Percentiles rank a stretch among this genome's conserved stretches.
Conservation (phyloP, 2,329 filamentous ascomycete species). For the Colletotrichum kahawae region DNA sequence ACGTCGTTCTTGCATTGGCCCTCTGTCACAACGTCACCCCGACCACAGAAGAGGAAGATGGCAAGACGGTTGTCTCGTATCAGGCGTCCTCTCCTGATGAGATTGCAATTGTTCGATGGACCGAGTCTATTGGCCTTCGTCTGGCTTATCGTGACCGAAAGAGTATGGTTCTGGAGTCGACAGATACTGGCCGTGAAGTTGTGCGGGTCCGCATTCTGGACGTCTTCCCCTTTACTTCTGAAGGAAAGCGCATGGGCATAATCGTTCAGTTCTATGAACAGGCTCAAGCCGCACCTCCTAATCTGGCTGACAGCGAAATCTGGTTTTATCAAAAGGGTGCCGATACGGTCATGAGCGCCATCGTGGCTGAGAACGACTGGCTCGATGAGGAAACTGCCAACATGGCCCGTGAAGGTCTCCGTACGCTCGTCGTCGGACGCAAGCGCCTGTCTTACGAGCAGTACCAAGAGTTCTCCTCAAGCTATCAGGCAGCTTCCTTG, state of each 20-base stretch:
- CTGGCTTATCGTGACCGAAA: constrained; percentile 86
- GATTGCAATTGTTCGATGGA: constrained; percentile 97
- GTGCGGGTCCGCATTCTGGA: constrained; percentile 90
- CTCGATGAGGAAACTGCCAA: constrained; percentile 99
- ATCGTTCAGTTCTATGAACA: constrained; percentile 83
- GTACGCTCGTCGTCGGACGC: constrained; percentile 93
- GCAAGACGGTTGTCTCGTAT: constrained; percentile 79
- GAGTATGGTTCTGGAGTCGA: constrained; percentile 81
- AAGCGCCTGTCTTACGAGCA: constrained; percentile 80
- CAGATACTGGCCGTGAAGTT: constrained; percentile 73
- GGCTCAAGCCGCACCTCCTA: constrained; percentile 50
- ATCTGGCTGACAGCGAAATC: constrained; percentile 73
- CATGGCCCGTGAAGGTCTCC: constrained; percentile 95
- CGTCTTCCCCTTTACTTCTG: constrained; percentile 96
- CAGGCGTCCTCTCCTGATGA: constrained; percentile 98
- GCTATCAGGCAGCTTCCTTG: constrained; percentile 80
- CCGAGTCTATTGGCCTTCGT: constrained; percentile 87
- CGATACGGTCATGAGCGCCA: constrained; percentile 96
- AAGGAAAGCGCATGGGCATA: constrained; percentile 98
- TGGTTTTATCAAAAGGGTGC: constrained; percentile 99
- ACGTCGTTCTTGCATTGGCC: constrained; percentile 89
- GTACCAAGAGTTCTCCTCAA: constrained; percentile 79
- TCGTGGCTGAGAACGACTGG: constrained; percentile 97
- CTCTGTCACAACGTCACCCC: constrained; percentile 98
- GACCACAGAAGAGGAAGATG: constrained; percentile 82